Evolutionary conservation across 768 basidiomycete genomes (phyloP), one percentile per base, ranked within the genome.

Genomic region (Mycena chlorophos): DNA sequence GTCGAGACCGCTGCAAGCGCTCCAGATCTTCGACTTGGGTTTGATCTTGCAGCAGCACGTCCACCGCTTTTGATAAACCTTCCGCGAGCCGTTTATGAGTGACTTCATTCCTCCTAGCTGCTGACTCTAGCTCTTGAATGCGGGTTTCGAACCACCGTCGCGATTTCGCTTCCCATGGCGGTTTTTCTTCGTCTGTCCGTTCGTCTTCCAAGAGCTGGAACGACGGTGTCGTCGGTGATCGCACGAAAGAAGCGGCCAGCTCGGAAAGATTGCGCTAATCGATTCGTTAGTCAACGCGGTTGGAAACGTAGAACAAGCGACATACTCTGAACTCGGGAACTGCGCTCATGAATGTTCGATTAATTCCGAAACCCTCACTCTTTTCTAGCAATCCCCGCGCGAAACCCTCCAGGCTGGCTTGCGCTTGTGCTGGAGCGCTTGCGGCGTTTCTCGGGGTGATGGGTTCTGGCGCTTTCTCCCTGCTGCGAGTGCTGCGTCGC

Each of bases 201-300:
- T 81, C 71, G 55, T 89, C 89, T 48, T 85, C 85, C 20, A 76
- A 72, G 34, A 91, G 70, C 2, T 88, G 87, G 65, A 87, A 87
- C 2, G 84, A 76, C 2, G 80, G 63, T 31, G 74, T 70, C 1
- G 78, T 78, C 2, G 85, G 79, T 4, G 87, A 73, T 20, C 83
- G 84, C 30, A 81, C 79, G 13, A 94, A 75, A 13, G 85, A 83
- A 8, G 81, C 80, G 12, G 87, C 76, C n/a, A 94, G 65, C 61
- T 96, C 94, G 2, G 94, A 92, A 13, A 96, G 81, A 68, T 92
- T 95, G 52, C 84, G 86, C 91, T 93, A 58, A 34, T 34, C 31
- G 8, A 57, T 26, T 51, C 47, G 61, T 62, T 42, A 38, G 31
- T 28, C 29, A 27, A 49, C 25, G 27, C 8, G 31, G 4, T 12